Percentiles rank a stretch among this genome's conserved stretches.
These are phyloP conservation scores for Aureobasidium sp. DNA, from an alignment of 2,329 filamentous ascomycete species.

Conservation along the genomic window DNA sequence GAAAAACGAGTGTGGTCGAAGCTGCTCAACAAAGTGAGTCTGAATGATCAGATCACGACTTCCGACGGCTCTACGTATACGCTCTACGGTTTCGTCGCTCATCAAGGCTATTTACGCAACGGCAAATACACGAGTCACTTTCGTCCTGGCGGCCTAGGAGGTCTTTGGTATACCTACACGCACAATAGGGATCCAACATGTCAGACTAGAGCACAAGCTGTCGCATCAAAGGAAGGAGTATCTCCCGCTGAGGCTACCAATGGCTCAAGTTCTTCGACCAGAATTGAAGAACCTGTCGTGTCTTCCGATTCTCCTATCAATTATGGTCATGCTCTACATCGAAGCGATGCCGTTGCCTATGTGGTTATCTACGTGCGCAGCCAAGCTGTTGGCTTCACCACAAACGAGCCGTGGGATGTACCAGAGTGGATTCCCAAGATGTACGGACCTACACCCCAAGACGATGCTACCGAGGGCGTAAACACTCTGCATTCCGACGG, in stretches of 20 bases:
- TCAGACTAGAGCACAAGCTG: conserved; percentile 46
- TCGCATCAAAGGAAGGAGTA: conserved; percentile 9
- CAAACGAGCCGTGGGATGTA: conserved; percentile 32
- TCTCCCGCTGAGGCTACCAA: not conserved
- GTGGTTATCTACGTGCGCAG: conserved; percentile 49
- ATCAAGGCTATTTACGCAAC: conserved; percentile 50
- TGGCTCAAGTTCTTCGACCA: not conserved
- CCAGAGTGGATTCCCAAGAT: conserved; percentile 29
- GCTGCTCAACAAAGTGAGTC: conserved; percentile 45
- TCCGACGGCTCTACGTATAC: conserved; percentile 38
- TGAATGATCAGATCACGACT: conserved; percentile 47
- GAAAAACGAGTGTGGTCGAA: conserved; percentile 48
- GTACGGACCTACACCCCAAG: conserved; percentile 11
- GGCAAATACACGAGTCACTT: conserved; percentile 52
- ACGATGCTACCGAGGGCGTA: not conserved
- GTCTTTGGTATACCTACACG: conserved; percentile 52
- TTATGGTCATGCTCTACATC: conserved; percentile 17
- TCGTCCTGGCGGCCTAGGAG: conserved; percentile 46
- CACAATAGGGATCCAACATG: conserved; percentile 22
- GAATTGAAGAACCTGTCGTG: conserved; percentile 1
- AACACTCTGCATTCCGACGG: not conserved
- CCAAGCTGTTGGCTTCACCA: conserved; percentile 27
- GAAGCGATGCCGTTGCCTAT: conserved; percentile 40
- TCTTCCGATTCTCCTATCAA: not conserved
- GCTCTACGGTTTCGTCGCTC: conserved; percentile 52